phyloP scores from a whole-genome alignment of 1,284 basidiomycete species.

The Cystobasidium pallidum region DNA sequence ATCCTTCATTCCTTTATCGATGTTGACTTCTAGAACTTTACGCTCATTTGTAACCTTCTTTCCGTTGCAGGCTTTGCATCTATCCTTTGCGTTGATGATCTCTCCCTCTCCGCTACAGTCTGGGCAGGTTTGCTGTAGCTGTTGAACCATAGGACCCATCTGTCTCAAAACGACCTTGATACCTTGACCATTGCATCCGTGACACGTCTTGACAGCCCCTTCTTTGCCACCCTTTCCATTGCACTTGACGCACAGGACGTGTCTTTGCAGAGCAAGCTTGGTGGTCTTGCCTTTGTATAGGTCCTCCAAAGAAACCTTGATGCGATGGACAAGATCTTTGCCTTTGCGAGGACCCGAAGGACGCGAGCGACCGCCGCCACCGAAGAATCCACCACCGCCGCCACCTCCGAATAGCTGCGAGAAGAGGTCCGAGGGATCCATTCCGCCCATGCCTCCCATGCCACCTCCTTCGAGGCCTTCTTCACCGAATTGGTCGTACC shows the following conservation, averaged over 20 bases:
- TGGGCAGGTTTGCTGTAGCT: conserved; percentile 93
- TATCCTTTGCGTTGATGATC: conserved; percentile 90
- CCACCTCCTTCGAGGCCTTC: conserved; percentile 82
- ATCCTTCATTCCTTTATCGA: conserved; percentile 99
- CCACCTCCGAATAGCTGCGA: conserved; percentile 88
- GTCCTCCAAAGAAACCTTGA: conserved; percentile 94
- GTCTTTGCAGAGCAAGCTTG: conserved; percentile 95
- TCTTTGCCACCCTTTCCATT: conserved; percentile 97
- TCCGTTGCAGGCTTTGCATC: conserved; percentile 90
- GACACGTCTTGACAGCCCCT: conserved; percentile 83
- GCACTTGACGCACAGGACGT: conserved; percentile 90
- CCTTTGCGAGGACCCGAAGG: conserved; percentile 88
- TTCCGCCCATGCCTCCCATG: conserved; percentile 89
- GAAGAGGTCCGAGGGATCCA: conserved; percentile 98
- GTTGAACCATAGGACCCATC: conserved; percentile 99
- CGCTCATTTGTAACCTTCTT: conserved; percentile 95
- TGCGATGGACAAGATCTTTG: conserved; percentile 97
- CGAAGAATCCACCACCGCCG: conserved; percentile 63
- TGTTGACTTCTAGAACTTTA: conserved; percentile 97
- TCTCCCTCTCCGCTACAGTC: conserved; percentile 92
- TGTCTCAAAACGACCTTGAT: conserved; percentile 89
- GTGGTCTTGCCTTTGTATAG: conserved; percentile 98
- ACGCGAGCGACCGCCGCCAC: conserved; percentile 64
- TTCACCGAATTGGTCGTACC: conserved; percentile 90
- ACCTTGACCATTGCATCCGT: conserved; percentile 84